Evolutionary conservation across 31 red algal species (phyloP).

Genomic region (Bonnemaisonia californica): DNA sequence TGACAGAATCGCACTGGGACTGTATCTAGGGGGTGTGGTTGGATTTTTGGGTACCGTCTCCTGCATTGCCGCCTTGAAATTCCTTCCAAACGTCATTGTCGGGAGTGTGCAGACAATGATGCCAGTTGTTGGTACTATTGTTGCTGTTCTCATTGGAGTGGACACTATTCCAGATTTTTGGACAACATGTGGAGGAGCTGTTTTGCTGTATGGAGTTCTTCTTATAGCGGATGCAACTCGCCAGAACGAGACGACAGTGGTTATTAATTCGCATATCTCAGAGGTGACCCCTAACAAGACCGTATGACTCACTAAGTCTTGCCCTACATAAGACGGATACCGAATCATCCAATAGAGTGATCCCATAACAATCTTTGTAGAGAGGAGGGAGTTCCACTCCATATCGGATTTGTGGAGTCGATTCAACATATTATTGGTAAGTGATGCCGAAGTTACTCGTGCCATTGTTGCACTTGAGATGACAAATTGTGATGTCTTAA

Average conservation of each 20-base stretch:
- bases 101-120: conserved; percentile 64
- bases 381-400: too few relatives aligned
- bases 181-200: conserved; percentile 49
- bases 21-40: conserved; percentile 59
- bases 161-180: conserved; percentile 61
- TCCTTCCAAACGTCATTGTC: conserved; percentile 55
- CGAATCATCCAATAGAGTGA: too few relatives aligned
- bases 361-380: too few relatives aligned
- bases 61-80: conserved; percentile 66
- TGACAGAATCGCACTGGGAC: conserved; percentile 35
- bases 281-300: not conserved
- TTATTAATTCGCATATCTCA: conserved; percentile 45
- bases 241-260: conserved; percentile 50
- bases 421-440: too few relatives aligned
- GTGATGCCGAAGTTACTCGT: too few relatives aligned
- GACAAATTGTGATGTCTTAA: too few relatives aligned
- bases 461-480: too few relatives aligned
- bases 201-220: conserved; percentile 54
- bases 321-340: too few relatives aligned
- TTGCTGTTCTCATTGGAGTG: conserved; percentile 52
- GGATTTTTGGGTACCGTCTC: conserved; percentile 56
- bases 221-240: conserved; percentile 58
- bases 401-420: too few relatives aligned
- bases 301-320: too few relatives aligned
- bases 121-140: conserved; percentile 53